Evolutionary conservation across 116 monocot genomes (phyloP).

Genomic region (Papilionanthe hybrid): DNA sequence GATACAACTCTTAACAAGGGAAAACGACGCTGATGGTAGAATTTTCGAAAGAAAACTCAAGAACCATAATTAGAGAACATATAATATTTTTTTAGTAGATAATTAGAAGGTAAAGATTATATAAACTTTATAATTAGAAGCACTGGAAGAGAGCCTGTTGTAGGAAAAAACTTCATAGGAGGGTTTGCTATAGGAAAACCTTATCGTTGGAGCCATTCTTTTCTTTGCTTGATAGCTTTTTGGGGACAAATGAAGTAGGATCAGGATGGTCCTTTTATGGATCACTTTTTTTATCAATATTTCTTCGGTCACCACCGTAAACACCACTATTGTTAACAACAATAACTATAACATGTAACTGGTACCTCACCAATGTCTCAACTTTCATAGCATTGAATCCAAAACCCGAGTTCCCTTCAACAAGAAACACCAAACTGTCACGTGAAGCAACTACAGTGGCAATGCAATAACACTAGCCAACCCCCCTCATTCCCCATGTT

Average conservation of each 20-base stretch:
- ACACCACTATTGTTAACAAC: slow-evolving; percentile 92
- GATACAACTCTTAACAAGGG: no score
- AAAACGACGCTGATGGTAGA: no score
- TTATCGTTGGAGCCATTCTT: no score
- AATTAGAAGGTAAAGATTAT: no score
- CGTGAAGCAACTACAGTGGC: slow-evolving; percentile 79
- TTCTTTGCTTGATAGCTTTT: no score
- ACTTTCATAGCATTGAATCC: slow-evolving; percentile 97
- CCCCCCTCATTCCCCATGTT: slow-evolving; percentile 99
- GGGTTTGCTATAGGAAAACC: no score
- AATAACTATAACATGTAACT: slow-evolving; percentile 75
- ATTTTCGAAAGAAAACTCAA: no score
- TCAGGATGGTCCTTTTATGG: slow-evolving; percentile 83
- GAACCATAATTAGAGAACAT: no score
- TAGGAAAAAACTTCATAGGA: no score
- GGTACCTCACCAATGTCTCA: slow-evolving; percentile 94
- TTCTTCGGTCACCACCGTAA: slow-evolving; percentile 92
- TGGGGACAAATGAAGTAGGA: slow-evolving; percentile 90
- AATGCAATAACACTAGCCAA: slow-evolving; percentile 93
- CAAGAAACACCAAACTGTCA: slow-evolving; percentile 76
- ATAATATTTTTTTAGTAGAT: no score
- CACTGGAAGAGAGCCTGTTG: no score
- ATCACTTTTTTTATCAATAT: slow-evolving; percentile 76
- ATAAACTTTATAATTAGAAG: no score
- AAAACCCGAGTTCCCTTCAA: slow-evolving; percentile 95